These are phyloP conservation scores for Chlamydomonas applanata DNA, from an alignment of 139 green algal genomes.

Conservation along the genomic window DNA sequence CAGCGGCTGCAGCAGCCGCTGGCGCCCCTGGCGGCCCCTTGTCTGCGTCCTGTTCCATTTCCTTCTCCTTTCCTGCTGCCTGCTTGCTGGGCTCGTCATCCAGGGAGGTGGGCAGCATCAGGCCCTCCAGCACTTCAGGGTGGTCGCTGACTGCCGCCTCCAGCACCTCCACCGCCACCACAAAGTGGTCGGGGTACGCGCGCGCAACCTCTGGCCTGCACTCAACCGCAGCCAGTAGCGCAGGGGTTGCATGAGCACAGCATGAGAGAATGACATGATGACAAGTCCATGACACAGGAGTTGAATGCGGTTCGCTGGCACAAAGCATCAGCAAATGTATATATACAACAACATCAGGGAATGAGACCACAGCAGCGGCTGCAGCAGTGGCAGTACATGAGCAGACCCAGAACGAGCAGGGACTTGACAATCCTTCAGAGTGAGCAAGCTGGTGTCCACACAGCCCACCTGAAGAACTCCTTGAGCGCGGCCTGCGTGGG, in stretches of 20 bases:
- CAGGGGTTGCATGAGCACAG: no score
- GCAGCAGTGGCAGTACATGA: no score
- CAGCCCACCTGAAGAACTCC: constrained; percentile 10
- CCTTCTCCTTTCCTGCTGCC: not conserved
- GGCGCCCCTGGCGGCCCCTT: not conserved
- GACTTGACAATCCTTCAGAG: no score
- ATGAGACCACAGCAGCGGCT: no score
- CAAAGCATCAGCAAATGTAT: no score
- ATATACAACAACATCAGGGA: no score
- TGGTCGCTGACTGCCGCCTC: constrained; percentile 33
- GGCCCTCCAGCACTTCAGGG: constrained; percentile 45
- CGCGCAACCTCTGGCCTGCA: not conserved
- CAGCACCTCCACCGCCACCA: constrained; percentile 42
- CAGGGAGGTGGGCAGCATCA: constrained; percentile 54
- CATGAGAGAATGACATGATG: no score
- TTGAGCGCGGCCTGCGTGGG: constrained; percentile 11
- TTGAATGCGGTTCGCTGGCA: no score
- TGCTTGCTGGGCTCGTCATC: constrained; percentile 14
- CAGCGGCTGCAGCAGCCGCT: not conserved
- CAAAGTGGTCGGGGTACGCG: constrained; percentile 13
- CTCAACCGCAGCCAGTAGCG: constrained; percentile 7
- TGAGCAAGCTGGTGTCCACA: no score
- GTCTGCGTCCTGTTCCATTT: not conserved
- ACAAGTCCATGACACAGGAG: no score
- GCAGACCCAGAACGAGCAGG: no score